Conservation (phyloP, 805 yeast species). For the Maudiozyma barnettii region DNA sequence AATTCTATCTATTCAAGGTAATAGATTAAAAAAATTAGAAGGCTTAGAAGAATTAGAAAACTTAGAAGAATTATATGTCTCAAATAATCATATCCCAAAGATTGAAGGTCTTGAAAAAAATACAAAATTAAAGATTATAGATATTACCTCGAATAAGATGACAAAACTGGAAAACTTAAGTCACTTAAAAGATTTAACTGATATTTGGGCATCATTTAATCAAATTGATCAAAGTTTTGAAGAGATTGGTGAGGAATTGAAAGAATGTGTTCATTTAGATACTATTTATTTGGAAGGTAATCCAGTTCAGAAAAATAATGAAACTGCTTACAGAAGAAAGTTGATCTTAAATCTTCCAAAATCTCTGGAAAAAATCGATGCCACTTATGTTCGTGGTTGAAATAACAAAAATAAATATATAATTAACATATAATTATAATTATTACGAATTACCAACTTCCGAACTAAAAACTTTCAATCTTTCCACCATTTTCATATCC, state of each 20-base stretch:
- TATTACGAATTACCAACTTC: no score
- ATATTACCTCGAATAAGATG: conserved; percentile 69
- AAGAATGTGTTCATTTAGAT: conserved; percentile 53
- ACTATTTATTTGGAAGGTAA: conserved; percentile 92
- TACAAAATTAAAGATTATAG: conserved; percentile 58
- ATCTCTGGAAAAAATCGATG: conserved; percentile 76
- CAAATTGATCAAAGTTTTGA: conserved; percentile 52
- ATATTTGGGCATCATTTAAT: conserved; percentile 88
- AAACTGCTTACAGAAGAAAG: conserved; percentile 81
- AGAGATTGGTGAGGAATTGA: conserved; percentile 57
- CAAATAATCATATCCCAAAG: conserved; percentile 69
- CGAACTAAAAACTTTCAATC: no score
- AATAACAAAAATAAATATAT: not conserved
- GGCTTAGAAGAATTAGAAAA: conserved; percentile 64
- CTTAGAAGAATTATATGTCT: conserved; percentile 77
- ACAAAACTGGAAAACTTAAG: conserved; percentile 50
- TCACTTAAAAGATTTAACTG: conserved; percentile 67
- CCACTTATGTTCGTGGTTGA: conserved; percentile 50
- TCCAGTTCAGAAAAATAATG: conserved; percentile 65
- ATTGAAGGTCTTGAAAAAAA: conserved; percentile 74
- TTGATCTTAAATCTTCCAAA: conserved; percentile 55
- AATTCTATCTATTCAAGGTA: conserved; percentile 82
- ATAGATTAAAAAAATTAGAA: conserved; percentile 66
- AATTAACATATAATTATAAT: not conserved
- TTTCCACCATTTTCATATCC: no score